Base-by-base conservation (phyloP, 1,284 basidiomycete species). In the Ceratobasidium theobromae region DNA sequence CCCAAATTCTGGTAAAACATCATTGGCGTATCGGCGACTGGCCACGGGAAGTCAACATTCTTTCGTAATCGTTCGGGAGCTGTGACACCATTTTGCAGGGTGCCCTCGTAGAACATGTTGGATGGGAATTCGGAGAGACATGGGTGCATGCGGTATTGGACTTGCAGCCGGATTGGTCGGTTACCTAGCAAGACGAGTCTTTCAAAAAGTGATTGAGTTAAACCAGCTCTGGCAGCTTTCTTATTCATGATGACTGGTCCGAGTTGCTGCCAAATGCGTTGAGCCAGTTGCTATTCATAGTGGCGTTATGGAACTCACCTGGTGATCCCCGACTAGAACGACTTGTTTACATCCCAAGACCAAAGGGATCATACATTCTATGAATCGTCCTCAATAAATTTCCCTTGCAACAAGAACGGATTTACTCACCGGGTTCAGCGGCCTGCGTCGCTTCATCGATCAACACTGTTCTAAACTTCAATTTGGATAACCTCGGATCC, bases 241-340 rank as follows among this genome's bases (percentile, higher is more conserved):
- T 98, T 99, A 86, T 98, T 99, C 97, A 99, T 99, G 76, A 99
- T 98, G 72, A 98, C 97, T 8, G 97, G 97, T 0, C 97, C 97
- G 53, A 99, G 87, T 83, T 99, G 97, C 79, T 91, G 18, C 18
- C 43, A 21, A 45, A 75, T 14, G 51, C 65, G 9, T 69, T 57
- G 33, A 38, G 64, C 67, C 27, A 40, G 51, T 53, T 27, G 32
- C n/a, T 53, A 32, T 45, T 43, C 21, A 27, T 25, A 11, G 9
- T 27, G 18, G 18, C 69, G 16, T 57, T 43, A 67, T 41, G 66
- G 58, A 67, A 66, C 76, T 53, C 71, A 85, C 84, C 79, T 90
- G 91, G 77, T 98, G 95, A 78, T 98, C 95, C 57, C 97, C 97
- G 55, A 99, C 97, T 54, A 99, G 86, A 28, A 99, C 95, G 62